Percentiles rank a stretch among this genome's conserved stretches.
Evolutionary conservation across 345 rosid species (phyloP).

Genomic region (Eucalyptus pumila): DNA sequence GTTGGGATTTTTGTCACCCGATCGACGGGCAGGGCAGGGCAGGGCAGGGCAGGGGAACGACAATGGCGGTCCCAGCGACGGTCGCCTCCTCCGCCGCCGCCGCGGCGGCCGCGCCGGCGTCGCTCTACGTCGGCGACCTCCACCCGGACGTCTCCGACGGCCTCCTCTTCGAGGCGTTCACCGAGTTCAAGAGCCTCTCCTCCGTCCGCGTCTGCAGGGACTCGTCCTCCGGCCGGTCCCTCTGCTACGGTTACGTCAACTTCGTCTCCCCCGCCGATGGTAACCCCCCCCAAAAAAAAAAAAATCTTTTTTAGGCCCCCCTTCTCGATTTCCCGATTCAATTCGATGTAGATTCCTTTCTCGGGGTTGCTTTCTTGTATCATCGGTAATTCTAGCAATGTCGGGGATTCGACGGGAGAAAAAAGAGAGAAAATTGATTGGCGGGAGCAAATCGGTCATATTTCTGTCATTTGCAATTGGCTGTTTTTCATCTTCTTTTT

Average conservation of each 20-base stretch:
- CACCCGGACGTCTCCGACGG: conserved; percentile 49
- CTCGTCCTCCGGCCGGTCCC: conserved; percentile 43
- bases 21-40: neutral
- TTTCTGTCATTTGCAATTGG: neutral
- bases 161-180: conserved; percentile 36
- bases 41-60: neutral
- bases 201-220: conserved; percentile 68
- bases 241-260: conserved; percentile 82
- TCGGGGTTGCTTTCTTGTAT: neutral
- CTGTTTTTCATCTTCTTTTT: neutral
- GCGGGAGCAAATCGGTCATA: neutral
- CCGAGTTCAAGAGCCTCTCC: conserved; percentile 45
- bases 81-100: conserved; percentile 3
- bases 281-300: neutral
- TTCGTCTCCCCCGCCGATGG: conserved; percentile 51
- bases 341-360: neutral
- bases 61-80: conserved; percentile 37
- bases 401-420: neutral
- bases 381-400: neutral
- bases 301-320: too few species aligned
- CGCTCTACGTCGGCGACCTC: conserved; percentile 69
- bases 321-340: neutral
- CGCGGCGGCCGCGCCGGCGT: conserved; percentile 18
- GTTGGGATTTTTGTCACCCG: neutral
- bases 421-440: neutral